Conservation (phyloP, 768 basidiomycete genomes). For the Ramaria sp. region DNA sequence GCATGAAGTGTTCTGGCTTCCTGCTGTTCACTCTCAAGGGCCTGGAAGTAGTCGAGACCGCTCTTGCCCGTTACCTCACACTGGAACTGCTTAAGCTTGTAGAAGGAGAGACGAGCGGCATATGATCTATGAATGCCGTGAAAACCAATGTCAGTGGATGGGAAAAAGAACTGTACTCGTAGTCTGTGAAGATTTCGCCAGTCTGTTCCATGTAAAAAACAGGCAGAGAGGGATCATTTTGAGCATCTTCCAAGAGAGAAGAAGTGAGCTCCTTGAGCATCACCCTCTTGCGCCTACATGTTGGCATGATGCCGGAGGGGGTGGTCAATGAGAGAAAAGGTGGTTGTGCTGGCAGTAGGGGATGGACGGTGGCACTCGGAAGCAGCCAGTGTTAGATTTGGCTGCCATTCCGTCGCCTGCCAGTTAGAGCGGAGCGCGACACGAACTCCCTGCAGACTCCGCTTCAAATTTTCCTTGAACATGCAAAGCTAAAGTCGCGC, state of each 20-base stretch:
- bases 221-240: conserved; percentile 53
- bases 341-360: conserved; percentile 8
- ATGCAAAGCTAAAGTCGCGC: background rate
- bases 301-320: conserved; percentile 46
- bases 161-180: conserved; percentile 56
- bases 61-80: conserved; percentile 97
- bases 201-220: conserved; percentile 92
- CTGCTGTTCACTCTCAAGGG: conserved; percentile 80
- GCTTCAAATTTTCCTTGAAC: background rate
- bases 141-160: conserved; percentile 22
- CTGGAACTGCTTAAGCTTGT: conserved; percentile 87
- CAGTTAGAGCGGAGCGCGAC: conserved; percentile 8
- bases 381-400: conserved; percentile 8
- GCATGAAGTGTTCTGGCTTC: conserved; percentile 86
- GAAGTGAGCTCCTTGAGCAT: conserved; percentile 76
- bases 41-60: conserved; percentile 88
- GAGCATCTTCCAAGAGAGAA: conserved; percentile 51
- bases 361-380: conserved; percentile 8
- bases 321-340: conserved; percentile 11
- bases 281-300: conserved; percentile 83
- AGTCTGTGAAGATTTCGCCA: conserved; percentile 94
- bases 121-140: conserved; percentile 43
- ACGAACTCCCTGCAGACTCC: background rate
- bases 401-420: conserved; percentile 10
- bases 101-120: conserved; percentile 88